Evolutionary conservation across 495 filamentous ascomycete species (phyloP).

Genomic region (Aspergillus bridgeri): DNA sequence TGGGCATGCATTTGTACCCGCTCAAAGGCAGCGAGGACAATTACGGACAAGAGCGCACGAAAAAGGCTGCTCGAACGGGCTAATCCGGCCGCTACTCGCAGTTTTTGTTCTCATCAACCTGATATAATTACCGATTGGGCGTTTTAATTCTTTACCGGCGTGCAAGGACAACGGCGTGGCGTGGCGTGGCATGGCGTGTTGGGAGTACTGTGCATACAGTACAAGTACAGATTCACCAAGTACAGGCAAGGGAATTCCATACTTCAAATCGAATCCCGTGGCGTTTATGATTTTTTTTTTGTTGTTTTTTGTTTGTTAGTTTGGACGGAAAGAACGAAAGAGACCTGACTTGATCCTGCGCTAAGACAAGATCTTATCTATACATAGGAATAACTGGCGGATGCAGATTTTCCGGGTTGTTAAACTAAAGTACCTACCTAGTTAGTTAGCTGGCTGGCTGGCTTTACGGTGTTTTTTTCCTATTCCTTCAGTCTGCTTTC

Average conservation of each 20-base stretch:
- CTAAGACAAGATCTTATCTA: no score
- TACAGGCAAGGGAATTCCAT: neutral
- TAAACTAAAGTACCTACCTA: no score
- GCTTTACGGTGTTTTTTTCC: no score
- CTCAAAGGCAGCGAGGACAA: constrained; percentile 11
- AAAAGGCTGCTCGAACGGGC: constrained; percentile 13
- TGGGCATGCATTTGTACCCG: constrained; percentile 39
- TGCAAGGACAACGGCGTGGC: no score
- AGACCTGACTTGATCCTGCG: no score
- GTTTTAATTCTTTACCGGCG: neutral
- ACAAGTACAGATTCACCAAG: neutral
- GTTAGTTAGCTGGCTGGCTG: no score
- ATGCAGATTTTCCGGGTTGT: no score
- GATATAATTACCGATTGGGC: neutral
- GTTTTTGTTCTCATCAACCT: neutral
- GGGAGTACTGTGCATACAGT: neutral
- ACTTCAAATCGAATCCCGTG: neutral
- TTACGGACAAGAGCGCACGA: constrained; percentile 14
- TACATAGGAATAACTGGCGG: no score
- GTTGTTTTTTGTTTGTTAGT: no score
- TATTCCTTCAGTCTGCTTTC: no score
- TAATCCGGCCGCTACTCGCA: neutral
- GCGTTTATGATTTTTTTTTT: neutral
- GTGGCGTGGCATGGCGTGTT: neutral
- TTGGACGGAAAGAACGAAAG: no score